Base-by-base conservation (phyloP, 305 asterid genomes). In the Striga hermonthica region DNA sequence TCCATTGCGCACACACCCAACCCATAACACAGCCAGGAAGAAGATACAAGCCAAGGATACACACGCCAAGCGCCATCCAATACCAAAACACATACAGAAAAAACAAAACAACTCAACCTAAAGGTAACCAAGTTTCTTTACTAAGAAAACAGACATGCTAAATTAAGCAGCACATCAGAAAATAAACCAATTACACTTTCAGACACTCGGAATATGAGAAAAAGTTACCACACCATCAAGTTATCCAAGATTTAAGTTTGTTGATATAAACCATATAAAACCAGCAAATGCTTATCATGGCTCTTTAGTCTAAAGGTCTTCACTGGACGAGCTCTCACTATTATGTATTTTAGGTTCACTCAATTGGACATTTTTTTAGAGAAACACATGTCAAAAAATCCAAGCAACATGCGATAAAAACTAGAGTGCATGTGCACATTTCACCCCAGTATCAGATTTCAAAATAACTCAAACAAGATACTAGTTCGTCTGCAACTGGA, bases 1-100 rank as follows among this genome's bases (percentile, higher is more conserved):
- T 76, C 95, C 95, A 88, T 79, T 74, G 86, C 86, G 76, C 76
- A 88, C 88, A 84, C 88, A 84, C 82, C 70, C 83, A 74, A 83
- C 86, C 81, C 91, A 80, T 66, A 87, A 81, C 52, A 84, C 86
- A 86, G 81, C 93, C 96, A 86, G 68, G 85, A 82, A 85, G 91
- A 74, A 75, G 84, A 84, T 69, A 84, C 80, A 83, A 66, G 79
- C 76, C 85, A 84, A 52, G 57, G 44, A 83, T 74, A 83, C 78
- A 83, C 90, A 90, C 81, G 87, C 92, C 90, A 85, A 84, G 89
- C 81, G 79, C 84, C 87, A 85, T 76, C 79, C 88, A 83, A 82
- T 60, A 84, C 82, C 80, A 82, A 78, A 73, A 79, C 79, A 83
- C 74, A 81, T 70, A 67, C 78, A 78, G 62, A 81, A 76, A 82